Conservation (phyloP, 352 stramenopile species). For the Phytophthora cryptogea region DNA sequence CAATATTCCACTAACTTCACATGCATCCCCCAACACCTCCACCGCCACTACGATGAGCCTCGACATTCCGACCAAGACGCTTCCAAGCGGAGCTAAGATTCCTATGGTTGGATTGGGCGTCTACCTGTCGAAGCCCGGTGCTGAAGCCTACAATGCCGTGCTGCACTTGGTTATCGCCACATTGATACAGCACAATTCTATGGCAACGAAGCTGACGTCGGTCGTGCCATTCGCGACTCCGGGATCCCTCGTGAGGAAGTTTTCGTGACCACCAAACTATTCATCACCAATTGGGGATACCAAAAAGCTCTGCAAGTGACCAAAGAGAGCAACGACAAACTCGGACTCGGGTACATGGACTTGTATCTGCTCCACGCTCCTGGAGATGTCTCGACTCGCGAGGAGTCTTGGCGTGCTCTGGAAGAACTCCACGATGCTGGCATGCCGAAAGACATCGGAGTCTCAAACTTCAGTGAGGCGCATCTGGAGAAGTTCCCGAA, state of each 20-base stretch:
- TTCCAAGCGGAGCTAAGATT: conserved; percentile 48
- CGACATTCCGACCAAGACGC: conserved; percentile 33
- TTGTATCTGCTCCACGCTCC: conserved; percentile 79
- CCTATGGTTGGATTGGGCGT: conserved; percentile 56
- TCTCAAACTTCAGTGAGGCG: conserved; percentile 88
- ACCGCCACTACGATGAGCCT: conserved; percentile 12
- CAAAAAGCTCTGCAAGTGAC: conserved; percentile 55
- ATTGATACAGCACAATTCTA: conserved; percentile 91
- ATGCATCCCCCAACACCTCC: neutral
- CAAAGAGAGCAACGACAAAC: conserved; percentile 48
- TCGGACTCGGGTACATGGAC: conserved; percentile 84
- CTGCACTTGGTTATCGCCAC: conserved; percentile 75
- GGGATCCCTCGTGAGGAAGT: conserved; percentile 69
- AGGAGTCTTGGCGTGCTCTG: conserved; percentile 44
- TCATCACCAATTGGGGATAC: conserved; percentile 61
- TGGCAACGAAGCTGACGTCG: conserved; percentile 85
- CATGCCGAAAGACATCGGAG: conserved; percentile 79
- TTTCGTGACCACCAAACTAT: conserved; percentile 87
- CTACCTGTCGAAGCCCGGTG: conserved; percentile 51
- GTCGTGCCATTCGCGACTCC: conserved; percentile 65
- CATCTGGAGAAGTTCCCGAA: conserved; percentile 80
- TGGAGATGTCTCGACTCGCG: conserved; percentile 41
- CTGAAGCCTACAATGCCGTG: conserved; percentile 64
- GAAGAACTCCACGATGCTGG: conserved; percentile 53
- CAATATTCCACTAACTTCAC: conserved; percentile 6